These are phyloP conservation scores for Parascedosporium putredinis DNA, from an alignment of 2,329 filamentous ascomycete genomes.

Conservation along the genomic window DNA sequence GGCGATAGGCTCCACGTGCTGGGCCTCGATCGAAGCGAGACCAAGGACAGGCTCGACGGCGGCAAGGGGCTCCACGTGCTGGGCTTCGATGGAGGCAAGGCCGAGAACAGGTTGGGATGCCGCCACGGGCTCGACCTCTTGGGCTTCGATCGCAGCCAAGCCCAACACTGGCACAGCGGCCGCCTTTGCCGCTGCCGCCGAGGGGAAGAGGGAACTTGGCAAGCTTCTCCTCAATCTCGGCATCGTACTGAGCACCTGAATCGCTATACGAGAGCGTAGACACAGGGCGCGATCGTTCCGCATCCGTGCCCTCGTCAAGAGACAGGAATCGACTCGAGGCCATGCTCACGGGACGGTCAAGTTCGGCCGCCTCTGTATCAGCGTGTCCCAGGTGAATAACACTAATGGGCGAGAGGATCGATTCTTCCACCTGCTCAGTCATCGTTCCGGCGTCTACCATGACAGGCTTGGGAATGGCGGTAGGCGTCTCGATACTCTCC, in stretches of 20 bases:
- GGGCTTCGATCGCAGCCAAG: too few relatives aligned
- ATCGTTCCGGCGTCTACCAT: constrained; percentile 35
- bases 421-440: constrained; percentile 26
- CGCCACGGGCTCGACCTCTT: not conserved
- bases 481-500: constrained; percentile 20
- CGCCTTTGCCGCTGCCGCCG: too few relatives aligned
- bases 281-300: constrained; percentile 27
- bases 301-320: constrained; percentile 15
- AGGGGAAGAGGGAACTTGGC: constrained; percentile 45
- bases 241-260: constrained; percentile 39
- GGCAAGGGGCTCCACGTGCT: constrained; percentile 15
- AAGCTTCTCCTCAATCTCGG: constrained; percentile 39
- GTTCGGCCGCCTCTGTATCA: constrained; percentile 31
- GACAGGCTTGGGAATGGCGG: constrained; percentile 11
- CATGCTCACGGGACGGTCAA: constrained; percentile 19
- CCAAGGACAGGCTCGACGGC: constrained; percentile 11
- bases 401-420: constrained; percentile 15
- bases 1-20: constrained; percentile 19
- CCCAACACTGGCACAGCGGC: too few relatives aligned
- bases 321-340: constrained; percentile 17
- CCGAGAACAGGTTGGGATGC: constrained; percentile 19
- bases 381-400: constrained; percentile 23
- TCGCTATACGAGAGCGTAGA: constrained; percentile 43
- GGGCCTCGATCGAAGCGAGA: constrained; percentile 16
- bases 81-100: constrained; percentile 27